Conservation (phyloP, 1,284 basidiomycete genomes). For the Moesziomyces sp. region DNA sequence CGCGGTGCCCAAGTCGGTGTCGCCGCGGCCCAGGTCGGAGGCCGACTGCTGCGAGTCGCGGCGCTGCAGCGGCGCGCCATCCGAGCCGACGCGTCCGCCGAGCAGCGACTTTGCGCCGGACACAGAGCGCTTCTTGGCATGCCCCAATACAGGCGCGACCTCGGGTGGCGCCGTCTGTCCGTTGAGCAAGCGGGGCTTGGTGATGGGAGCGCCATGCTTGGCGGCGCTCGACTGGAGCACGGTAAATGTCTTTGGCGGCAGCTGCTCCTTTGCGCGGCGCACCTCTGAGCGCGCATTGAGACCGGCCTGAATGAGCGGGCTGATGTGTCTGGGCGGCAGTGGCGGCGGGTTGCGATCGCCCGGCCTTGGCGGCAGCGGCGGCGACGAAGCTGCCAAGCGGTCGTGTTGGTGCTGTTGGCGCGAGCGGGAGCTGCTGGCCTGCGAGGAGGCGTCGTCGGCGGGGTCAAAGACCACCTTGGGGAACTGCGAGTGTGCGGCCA, state of each 20-base stretch:
- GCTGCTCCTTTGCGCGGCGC: constrained; percentile 56
- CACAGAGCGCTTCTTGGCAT: constrained; percentile 51
- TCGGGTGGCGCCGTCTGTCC: constrained; percentile 57
- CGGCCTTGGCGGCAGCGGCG: constrained; percentile 50
- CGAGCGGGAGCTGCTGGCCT: constrained; percentile 42
- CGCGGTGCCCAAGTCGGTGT: constrained; percentile 23
- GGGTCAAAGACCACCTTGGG: constrained; percentile 44
- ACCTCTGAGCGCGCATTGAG: constrained; percentile 64
- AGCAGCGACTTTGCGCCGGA: constrained; percentile 47
- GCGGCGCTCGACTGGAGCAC: constrained; percentile 59
- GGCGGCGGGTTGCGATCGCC: constrained; percentile 53
- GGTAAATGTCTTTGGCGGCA: constrained; percentile 66
- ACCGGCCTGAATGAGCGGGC: constrained; percentile 66
- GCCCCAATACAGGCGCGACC: constrained; percentile 27
- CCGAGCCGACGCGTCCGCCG: constrained; percentile 13
- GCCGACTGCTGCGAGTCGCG: constrained; percentile 41
- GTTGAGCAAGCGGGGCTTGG: constrained; percentile 54
- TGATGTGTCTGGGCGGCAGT: constrained; percentile 61
- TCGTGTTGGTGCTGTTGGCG: constrained; percentile 33
- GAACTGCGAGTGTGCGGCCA: constrained; percentile 33
- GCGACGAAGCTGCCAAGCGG: constrained; percentile 40
- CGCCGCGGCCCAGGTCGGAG: constrained; percentile 30
- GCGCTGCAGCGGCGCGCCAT: constrained; percentile 30
- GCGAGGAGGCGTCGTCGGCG: constrained; percentile 38
- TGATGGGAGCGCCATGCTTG: constrained; percentile 29